A percentile compares a stretch with the other conserved stretches of the same genome.
Conservation (phyloP, 1,284 basidiomycete genomes). For the Takashimella koratensis region DNA sequence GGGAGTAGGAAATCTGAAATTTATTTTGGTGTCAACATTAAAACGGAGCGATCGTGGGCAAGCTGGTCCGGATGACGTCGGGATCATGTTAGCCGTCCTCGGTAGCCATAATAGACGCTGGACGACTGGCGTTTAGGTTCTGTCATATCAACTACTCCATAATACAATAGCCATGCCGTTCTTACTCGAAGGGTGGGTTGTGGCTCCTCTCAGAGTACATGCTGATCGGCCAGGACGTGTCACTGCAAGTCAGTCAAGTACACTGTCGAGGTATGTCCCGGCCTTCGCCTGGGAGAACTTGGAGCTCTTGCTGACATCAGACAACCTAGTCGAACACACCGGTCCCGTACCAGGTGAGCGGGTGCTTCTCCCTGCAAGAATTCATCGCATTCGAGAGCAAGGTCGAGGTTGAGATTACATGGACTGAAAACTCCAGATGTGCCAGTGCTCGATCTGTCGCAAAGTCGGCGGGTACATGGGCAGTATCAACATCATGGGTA, state of each 20-base stretch:
- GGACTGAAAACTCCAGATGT: conserved; percentile 26
- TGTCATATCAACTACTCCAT: too few relatives aligned
- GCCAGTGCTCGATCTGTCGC: conserved; percentile 48
- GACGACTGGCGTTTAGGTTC: too few relatives aligned
- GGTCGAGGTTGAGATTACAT: too few relatives aligned
- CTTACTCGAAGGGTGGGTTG: conserved; percentile 34
- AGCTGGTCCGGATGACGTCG: background rate
- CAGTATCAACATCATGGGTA: conserved; percentile 47
- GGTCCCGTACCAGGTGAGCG: conserved; percentile 44
- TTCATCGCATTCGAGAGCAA: too few relatives aligned
- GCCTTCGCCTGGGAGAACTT: background rate
- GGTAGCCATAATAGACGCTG: too few relatives aligned
- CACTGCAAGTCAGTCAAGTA: conserved; percentile 47
- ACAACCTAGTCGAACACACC: conserved; percentile 42
- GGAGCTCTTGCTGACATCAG: conserved; percentile 1
- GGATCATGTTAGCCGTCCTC: background rate
- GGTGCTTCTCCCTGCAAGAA: background rate
- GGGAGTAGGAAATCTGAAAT: background rate
- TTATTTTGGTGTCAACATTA: background rate
- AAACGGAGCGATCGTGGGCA: background rate
- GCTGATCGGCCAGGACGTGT: conserved; percentile 46
- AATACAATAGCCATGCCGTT: conserved; percentile 37
- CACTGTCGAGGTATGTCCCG: conserved; percentile 32
- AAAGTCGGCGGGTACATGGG: conserved; percentile 49
- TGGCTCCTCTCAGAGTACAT: background rate